phyloP scores from a whole-genome alignment of 306 rosid genomes.

The Glycine tomentella region DNA sequence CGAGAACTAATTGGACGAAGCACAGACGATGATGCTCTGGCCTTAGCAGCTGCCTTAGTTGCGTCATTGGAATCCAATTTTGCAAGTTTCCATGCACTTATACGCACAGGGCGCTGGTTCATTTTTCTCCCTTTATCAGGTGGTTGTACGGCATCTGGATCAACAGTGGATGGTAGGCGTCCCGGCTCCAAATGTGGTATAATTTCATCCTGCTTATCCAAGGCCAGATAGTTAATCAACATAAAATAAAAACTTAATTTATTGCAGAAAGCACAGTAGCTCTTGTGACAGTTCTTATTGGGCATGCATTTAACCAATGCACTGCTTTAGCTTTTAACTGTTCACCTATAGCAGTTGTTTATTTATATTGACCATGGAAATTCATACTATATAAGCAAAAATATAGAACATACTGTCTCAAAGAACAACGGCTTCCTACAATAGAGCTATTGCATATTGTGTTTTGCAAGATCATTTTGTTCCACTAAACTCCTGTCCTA shows the following conservation, averaged over 20 bases:
- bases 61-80: slow-evolving; percentile 83
- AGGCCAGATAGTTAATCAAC: slow-evolving; percentile 41
- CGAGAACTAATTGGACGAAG: slow-evolving; percentile 74
- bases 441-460: slow-evolving; percentile 1
- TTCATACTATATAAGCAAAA: slow-evolving; percentile 3
- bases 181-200: slow-evolving; percentile 91
- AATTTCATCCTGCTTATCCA: slow-evolving; percentile 74
- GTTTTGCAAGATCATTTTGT: slow-evolving; percentile 9
- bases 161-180: slow-evolving; percentile 81
- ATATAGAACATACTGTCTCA: slow-evolving; percentile 18
- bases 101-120: slow-evolving; percentile 68
- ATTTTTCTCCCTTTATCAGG: slow-evolving; percentile 64
- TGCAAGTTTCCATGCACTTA: slow-evolving; percentile 91
- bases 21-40: slow-evolving; percentile 92
- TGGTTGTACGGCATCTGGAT: slow-evolving; percentile 74
- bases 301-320: slow-evolving; percentile 25
- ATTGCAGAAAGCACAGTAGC: slow-evolving; percentile 25
- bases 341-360: slow-evolving; percentile 11
- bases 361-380: slow-evolving; percentile 29
- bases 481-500: slow-evolving; percentile 36
- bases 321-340: slow-evolving; percentile 1
- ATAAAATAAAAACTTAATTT: slow-evolving; percentile 22
- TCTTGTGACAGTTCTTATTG: slow-evolving; percentile 6
- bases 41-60: slow-evolving; percentile 77
- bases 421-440: slow-evolving; percentile 1